Evolutionary conservation across 2,329 filamentous ascomycete species (phyloP).

Genomic region (Aspergillus phoenicis): DNA sequence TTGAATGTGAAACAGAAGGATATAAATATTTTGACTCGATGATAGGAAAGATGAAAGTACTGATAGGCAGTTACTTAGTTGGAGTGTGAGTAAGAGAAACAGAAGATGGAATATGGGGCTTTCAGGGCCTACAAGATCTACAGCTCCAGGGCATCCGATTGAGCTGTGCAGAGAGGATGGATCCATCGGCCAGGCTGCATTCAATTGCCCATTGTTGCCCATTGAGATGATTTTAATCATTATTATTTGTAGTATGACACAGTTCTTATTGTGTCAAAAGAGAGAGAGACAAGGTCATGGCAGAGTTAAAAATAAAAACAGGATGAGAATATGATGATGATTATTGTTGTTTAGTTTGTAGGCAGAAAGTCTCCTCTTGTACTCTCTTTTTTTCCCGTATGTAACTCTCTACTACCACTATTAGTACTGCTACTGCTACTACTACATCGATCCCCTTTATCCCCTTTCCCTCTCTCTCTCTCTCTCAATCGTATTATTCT

Average conservation of each 20-base stretch:
- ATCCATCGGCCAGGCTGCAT: slow-evolving; percentile 3
- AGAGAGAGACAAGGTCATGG: background rate
- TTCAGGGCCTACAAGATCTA: background rate
- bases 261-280: background rate
- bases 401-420: background rate
- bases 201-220: background rate
- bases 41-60: background rate
- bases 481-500: background rate
- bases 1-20: too few species aligned
- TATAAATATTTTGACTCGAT: too few species aligned
- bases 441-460: too few species aligned
- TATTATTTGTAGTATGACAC: background rate
- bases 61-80: too few species aligned
- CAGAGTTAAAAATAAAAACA: background rate
- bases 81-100: background rate
- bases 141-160: background rate
- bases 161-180: background rate
- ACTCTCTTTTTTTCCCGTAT: slow-evolving; percentile 11
- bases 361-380: background rate
- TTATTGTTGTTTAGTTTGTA: slow-evolving; percentile 8
- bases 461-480: background rate
- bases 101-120: too few species aligned
- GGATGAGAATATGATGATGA: background rate
- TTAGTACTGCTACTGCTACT: too few species aligned
- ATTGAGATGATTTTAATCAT: background rate